A percentile compares a stretch with the other conserved stretches of the same genome.
phyloP scores from a whole-genome alignment of 1,284 basidiomycete species.

The Ustilago lituana region DNA sequence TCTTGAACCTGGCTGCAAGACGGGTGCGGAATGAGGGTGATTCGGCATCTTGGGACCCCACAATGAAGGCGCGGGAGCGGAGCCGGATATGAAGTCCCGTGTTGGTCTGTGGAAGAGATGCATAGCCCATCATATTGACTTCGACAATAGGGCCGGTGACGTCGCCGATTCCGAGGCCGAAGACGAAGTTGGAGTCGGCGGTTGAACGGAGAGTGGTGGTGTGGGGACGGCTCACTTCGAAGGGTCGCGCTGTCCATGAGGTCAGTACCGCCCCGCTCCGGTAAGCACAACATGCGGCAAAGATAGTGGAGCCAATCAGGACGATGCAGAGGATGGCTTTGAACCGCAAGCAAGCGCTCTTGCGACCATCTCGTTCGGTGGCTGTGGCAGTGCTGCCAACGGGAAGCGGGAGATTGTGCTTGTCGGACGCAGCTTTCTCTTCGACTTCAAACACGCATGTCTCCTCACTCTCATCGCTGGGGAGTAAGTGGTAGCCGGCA shows the following conservation, averaged over 20 bases:
- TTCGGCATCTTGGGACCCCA: constrained; percentile 69
- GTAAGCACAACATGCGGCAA: constrained; percentile 22
- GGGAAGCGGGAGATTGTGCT: background rate
- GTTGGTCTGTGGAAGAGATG: constrained; percentile 75
- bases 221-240: background rate
- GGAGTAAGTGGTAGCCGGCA: constrained; percentile 36
- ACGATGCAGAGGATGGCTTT: constrained; percentile 24
- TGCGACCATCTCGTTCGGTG: background rate
- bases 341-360: constrained; percentile 10
- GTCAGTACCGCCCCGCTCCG: constrained; percentile 2
- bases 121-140: constrained; percentile 76
- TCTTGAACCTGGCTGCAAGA: constrained; percentile 11
- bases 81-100: constrained; percentile 83
- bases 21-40: background rate
- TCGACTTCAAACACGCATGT: constrained; percentile 20
- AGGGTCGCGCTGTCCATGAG: constrained; percentile 5
- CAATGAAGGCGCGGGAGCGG: constrained; percentile 79
- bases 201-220: background rate
- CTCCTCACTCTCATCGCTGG: constrained; percentile 36
- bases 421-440: constrained; percentile 3
- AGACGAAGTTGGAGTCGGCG: constrained; percentile 24
- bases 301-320: constrained; percentile 12
- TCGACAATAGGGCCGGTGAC: constrained; percentile 74
- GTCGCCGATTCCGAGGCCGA: constrained; percentile 74
- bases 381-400: background rate